Evolutionary conservation across 192 early-diverging fungal species (phyloP), one percentile per base, ranked within the genome.

Genomic region (Gryganskiella cystojenkinii): DNA sequence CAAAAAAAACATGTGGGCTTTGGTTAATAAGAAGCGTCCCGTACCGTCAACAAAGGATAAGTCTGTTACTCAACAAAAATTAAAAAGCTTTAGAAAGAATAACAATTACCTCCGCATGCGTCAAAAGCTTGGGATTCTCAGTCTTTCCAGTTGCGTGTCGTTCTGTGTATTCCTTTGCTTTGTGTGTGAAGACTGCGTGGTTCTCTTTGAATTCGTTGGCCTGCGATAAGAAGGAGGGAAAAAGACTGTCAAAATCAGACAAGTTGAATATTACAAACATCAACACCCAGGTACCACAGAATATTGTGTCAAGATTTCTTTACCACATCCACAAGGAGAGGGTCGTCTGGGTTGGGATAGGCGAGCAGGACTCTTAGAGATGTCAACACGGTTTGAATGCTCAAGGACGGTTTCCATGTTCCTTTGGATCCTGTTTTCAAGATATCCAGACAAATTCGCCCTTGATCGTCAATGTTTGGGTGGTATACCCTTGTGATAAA

Each of bases 401-500:
- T 93, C 55, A 89, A 80, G 7, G 91, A 84, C 0, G 93, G 92
- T n/a, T 70, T 78, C 93, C 93, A 94, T 19, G 72, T 67, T n/a
- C 91, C 90, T 13, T 80, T 85, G 42, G 85, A 83, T 7, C 74
- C 83, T 43, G 80, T 71, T 61, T 92, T 93, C 14, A 94, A 49
- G 13, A 93, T 85, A 62, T 92, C 88, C 22, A 90, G 66, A 53
- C 93, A 94, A 13, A 94, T 94, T 4, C 91, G 85, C 20, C 93
- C 93, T 45, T 83, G 78, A 30, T 93, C 87, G 59, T 94, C 93
- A 45, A 94, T 91, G 55, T 94, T 94, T 7, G 93, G 93, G 50
- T 94, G 93, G 64, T 93, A 93, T 15, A 94, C 87, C n/a, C 79
- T 86, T 24, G 93, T 93, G n/a, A 80, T 72, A 50, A 93, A 93